phyloP scores from a whole-genome alignment of 768 basidiomycete species.

The Hysterangium stoloniferum region DNA sequence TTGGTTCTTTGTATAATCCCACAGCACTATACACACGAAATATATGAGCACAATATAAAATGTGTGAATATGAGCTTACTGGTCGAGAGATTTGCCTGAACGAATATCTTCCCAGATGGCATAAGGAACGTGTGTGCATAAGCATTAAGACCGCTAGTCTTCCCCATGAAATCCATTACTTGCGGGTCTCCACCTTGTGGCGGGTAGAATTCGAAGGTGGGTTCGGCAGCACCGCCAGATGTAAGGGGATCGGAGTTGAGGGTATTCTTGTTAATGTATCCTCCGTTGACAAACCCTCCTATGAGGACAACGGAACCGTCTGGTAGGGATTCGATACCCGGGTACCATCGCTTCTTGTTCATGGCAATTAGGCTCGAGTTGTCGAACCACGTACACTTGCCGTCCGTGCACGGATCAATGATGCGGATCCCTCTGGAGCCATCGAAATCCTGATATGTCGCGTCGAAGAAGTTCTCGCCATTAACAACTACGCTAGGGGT shows the following conservation, averaged over 20 bases:
- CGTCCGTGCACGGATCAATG: conserved; percentile 60
- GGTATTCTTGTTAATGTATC: conserved; percentile 70
- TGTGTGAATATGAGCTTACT: conserved; percentile 34
- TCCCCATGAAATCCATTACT: conserved; percentile 58
- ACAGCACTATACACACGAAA: conserved; percentile 29
- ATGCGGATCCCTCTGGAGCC: conserved; percentile 75
- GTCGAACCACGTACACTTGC: conserved; percentile 67
- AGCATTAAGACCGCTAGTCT: conserved; percentile 70
- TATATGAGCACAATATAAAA: conserved; percentile 6
- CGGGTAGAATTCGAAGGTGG: conserved; percentile 80
- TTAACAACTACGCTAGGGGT: conserved; percentile 42
- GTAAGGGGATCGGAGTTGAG: conserved; percentile 57
- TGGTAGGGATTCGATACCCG: conserved; percentile 61
- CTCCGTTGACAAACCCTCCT: conserved; percentile 73
- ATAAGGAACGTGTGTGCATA: conserved; percentile 71
- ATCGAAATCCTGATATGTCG: conserved; percentile 71
- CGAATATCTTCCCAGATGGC: conserved; percentile 68
- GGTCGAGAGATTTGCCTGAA: conserved; percentile 77
- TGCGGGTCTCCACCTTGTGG: conserved; percentile 35
- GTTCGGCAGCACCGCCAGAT: conserved; percentile 68
- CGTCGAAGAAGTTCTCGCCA: conserved; percentile 51
- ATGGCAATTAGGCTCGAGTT: conserved; percentile 52
- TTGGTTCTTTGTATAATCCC: conserved; percentile 45
- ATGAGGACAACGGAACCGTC: conserved; percentile 77
- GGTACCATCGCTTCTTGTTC: conserved; percentile 72